Evolutionary conservation across 345 rosid species (phyloP).

Genomic region (Murraya paniculata): DNA sequence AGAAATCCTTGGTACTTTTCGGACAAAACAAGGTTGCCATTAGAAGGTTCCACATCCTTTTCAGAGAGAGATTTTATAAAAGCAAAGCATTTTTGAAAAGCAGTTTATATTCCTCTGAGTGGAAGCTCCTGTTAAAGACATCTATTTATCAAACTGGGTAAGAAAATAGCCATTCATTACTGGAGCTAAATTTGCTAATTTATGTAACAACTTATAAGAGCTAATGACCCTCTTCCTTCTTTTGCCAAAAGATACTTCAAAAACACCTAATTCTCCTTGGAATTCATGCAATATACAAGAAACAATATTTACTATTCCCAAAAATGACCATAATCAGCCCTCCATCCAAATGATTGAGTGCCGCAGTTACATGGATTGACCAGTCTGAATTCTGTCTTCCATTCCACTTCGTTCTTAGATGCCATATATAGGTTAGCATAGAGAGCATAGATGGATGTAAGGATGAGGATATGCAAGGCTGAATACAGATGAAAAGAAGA

Average conservation of each 20-base stretch:
- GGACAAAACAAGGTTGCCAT: conserved; percentile 16
- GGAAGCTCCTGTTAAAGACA: conserved; percentile 14
- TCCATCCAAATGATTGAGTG: conserved; percentile 16
- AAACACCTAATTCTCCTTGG: conserved; percentile 33
- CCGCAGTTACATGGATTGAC: conserved; percentile 24
- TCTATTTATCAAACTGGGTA: background rate
- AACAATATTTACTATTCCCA: conserved; percentile 36
- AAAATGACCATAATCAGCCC: conserved; percentile 33
- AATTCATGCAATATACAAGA: conserved; percentile 38
- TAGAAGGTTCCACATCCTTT: conserved; percentile 22
- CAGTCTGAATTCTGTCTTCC: conserved; percentile 21
- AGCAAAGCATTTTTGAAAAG: background rate
- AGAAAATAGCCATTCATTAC: conserved; percentile 11
- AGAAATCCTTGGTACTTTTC: conserved; percentile 28
- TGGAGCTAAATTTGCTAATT: conserved; percentile 28
- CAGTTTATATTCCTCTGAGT: background rate
- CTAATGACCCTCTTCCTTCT: conserved; percentile 24
- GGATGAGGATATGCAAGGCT: conserved; percentile 20
- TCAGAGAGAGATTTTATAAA: conserved; percentile 16
- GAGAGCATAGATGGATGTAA: background rate
- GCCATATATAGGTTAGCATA: conserved; percentile 16
- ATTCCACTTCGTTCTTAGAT: conserved; percentile 21
- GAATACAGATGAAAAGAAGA: conserved; percentile 17
- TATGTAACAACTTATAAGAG: conserved; percentile 20
- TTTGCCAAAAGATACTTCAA: conserved; percentile 18